Evolutionary conservation across 306 rosid species (phyloP).

Genomic region (peach (Prunus persica)): Prunus_persica_NCBIv2 NC_034014.1:23537501-23538000

Average conservation of each 20-base stretch:
- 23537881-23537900: conserved; percentile 19
- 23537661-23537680: not conserved
- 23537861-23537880: conserved; percentile 29
- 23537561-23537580: no score
- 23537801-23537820: conserved; percentile 24
- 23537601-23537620: no score
- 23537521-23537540: not conserved
- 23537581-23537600: not conserved
- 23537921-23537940: conserved; percentile 10
- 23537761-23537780: conserved; percentile 19
- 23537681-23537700: not conserved
- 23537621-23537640: no score
- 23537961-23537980: conserved; percentile 22
- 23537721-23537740: conserved; percentile 31
- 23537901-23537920: conserved; percentile 33
- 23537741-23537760: conserved; percentile 33
- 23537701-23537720: not conserved
- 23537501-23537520: conserved; percentile 23
- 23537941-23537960: conserved; percentile 14
- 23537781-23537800: conserved; percentile 47
- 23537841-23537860: conserved; percentile 28
- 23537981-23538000: conserved; percentile 27
- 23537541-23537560: no score
- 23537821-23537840: conserved; percentile 23
- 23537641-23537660: not conserved